Percentiles rank a stretch among this genome's conserved stretches.
Conservation (phyloP, 805 yeast species). For the Myxozyma neotropica region DNA sequence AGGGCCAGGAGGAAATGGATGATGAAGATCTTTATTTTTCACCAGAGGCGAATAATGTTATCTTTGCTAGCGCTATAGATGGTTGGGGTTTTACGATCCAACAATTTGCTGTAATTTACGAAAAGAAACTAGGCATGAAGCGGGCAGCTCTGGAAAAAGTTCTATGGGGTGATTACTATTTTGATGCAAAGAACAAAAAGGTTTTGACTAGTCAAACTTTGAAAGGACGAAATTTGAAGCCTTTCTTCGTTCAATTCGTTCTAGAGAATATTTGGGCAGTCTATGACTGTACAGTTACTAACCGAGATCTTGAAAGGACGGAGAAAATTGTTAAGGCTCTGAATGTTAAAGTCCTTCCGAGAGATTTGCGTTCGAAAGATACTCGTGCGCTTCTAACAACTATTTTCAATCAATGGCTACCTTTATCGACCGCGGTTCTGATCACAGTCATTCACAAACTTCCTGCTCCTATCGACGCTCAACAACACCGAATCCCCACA, state of each 20-base stretch:
- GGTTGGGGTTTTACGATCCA: constrained; percentile 97
- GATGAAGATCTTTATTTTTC: constrained; percentile 84
- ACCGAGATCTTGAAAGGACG: constrained; percentile 68
- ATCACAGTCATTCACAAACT: constrained; percentile 80
- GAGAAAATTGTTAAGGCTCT: constrained; percentile 75
- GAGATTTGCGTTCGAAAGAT: constrained; percentile 82
- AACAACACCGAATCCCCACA: constrained; percentile 66
- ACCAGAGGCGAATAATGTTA: constrained; percentile 85
- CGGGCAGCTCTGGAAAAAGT: constrained; percentile 76
- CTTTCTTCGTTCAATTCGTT: constrained; percentile 83
- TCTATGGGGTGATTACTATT: constrained; percentile 93
- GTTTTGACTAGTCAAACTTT: constrained; percentile 64
- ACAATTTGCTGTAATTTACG: constrained; percentile 86
- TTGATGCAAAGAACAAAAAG: constrained; percentile 87
- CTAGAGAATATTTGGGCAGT: constrained; percentile 92
- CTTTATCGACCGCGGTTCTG: constrained; percentile 82
- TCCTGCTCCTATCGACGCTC: constrained; percentile 83
- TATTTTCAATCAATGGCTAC: constrained; percentile 91
- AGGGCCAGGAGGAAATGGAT: constrained; percentile 65
- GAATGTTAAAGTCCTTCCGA: constrained; percentile 65
- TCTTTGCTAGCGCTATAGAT: constrained; percentile 88
- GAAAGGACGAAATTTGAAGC: constrained; percentile 66
- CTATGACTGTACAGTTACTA: constrained; percentile 67
- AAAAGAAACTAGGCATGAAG: constrained; percentile 80
- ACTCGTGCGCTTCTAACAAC: constrained; percentile 60